phyloP scores from a whole-genome alignment of 148 eudicot species.

The Cornus kousa region DNA sequence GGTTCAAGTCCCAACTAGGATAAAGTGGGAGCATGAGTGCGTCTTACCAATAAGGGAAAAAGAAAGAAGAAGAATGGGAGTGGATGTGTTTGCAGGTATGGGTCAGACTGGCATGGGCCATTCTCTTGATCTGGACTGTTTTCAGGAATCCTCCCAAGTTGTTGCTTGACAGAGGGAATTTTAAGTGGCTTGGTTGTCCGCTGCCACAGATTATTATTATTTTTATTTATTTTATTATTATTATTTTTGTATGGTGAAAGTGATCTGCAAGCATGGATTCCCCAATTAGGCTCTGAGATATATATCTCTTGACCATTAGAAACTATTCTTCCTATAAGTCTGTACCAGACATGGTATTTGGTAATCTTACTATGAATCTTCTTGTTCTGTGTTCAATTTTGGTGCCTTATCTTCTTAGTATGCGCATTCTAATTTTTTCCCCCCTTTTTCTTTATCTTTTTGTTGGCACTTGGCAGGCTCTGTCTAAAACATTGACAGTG shows the following conservation, averaged over 20 bases:
- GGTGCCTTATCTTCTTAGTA: neutral
- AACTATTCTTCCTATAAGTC: neutral
- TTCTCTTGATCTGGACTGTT: too few relatives aligned
- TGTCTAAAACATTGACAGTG: slow-evolving; percentile 83
- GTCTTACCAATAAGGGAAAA: too few relatives aligned
- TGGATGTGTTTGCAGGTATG: too few relatives aligned
- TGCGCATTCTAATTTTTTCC: neutral
- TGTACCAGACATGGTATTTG: neutral
- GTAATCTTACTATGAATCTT: neutral
- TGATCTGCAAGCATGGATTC: neutral
- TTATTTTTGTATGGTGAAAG: neutral
- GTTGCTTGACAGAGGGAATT: too few relatives aligned
- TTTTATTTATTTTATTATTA: too few relatives aligned
- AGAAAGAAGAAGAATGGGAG: too few relatives aligned
- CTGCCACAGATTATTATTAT: neutral
- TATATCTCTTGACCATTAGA: neutral
- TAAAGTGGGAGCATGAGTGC: too few relatives aligned
- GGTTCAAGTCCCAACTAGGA: too few relatives aligned
- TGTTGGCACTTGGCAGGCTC: slow-evolving; percentile 55
- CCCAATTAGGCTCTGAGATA: neutral
- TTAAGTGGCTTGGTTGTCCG: too few relatives aligned
- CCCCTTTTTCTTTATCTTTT: neutral
- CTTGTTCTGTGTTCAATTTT: neutral
- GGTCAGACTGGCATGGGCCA: too few relatives aligned
- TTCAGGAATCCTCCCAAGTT: too few relatives aligned